Base-by-base conservation (phyloP, 1,284 basidiomycete species). In the Marasmius tenuissimus region DNA sequence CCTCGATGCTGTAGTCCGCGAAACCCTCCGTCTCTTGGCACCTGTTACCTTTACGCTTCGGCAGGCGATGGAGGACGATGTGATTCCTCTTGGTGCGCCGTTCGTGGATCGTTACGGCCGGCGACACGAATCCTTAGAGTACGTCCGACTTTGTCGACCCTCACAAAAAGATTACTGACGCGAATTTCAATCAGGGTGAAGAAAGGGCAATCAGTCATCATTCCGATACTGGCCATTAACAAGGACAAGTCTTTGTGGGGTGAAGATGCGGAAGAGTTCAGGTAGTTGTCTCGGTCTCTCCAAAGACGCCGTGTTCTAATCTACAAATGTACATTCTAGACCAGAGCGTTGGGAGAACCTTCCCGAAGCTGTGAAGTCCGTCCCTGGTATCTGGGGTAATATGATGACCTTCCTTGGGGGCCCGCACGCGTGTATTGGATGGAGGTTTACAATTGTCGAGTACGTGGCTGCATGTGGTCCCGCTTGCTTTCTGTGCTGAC, bases 1-100 rank as follows among this genome's bases (percentile, higher is more conserved):
- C 66, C 84, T 89, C 10, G 87, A 89, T 63, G 74, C 75, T 20
- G 86, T 93, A n/a, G 78, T 91, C 4, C 83, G 86, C 38, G 93
- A 96, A 73, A 79, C 81, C 0, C 75, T 95, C 40, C 83, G 93
- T 9, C 66, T 93, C 12, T 78, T 88, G 65, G 67, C 86, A 0
- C 90, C 91, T 1, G 87, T 91, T 0, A 74, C 84, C 0, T 70
- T 68, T 1, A 85, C 85, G 0, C 69, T 80, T 18, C 82, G 92
- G 5, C 73, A 80, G 12, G 80, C 81, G 0, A 70, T 68, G 42
- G 74, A 81, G 51, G 87, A 91, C 62, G 84, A 86, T 49, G 69
- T 85, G 2, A 68, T 93, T 33, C 91, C 90, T 0, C 75, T 85
- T 4, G 73, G 71, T 18, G 73, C 69, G 14, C 81, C 81, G 0